A percentile compares a stretch with the other conserved stretches of the same genome.
Evolutionary conservation across 1,284 basidiomycete species (phyloP).

Genomic region (Lentinula novae-zelandiae): DNA sequence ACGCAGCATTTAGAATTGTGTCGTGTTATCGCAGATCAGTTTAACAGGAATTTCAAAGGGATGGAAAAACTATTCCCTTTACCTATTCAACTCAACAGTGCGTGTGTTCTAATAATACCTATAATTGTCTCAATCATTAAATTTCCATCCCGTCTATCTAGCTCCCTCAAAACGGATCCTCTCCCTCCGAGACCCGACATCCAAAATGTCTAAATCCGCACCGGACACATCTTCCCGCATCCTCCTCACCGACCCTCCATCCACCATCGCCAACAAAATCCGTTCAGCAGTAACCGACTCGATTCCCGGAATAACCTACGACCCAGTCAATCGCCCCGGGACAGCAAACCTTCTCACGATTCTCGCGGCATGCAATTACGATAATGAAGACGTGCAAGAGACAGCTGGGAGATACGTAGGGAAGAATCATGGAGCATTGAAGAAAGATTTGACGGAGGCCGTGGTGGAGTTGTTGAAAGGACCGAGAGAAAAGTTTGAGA

Average conservation of each 20-base stretch:
- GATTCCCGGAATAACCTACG: constrained; percentile 67
- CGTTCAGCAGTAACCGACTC: constrained; percentile 86
- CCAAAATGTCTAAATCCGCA: constrained; percentile 96
- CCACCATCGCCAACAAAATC: constrained; percentile 69
- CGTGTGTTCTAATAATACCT: constrained; percentile 22
- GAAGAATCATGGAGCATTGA: constrained; percentile 67
- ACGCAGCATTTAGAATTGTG: constrained; percentile 89
- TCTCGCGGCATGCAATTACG: constrained; percentile 59
- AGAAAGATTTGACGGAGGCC: constrained; percentile 70
- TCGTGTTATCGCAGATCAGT: constrained; percentile 79
- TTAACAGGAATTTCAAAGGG: constrained; percentile 67
- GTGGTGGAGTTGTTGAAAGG: constrained; percentile 66
- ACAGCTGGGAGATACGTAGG: constrained; percentile 50
- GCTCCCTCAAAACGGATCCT: constrained; percentile 77
- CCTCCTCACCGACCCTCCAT: constrained; percentile 73
- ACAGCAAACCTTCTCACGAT: constrained; percentile 83
- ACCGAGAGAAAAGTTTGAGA: constrained; percentile 70
- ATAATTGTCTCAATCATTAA: neutral
- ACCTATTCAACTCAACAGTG: constrained; percentile 76
- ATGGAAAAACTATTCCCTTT: constrained; percentile 62
- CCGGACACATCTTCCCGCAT: constrained; percentile 81
- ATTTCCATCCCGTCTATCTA: constrained; percentile 25
- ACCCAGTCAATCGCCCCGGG: constrained; percentile 75
- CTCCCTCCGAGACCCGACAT: constrained; percentile 79
- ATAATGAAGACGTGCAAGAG: constrained; percentile 39